Base-by-base conservation (phyloP, 2,329 filamentous ascomycete species). In the Grosmannia huntii region DNA sequence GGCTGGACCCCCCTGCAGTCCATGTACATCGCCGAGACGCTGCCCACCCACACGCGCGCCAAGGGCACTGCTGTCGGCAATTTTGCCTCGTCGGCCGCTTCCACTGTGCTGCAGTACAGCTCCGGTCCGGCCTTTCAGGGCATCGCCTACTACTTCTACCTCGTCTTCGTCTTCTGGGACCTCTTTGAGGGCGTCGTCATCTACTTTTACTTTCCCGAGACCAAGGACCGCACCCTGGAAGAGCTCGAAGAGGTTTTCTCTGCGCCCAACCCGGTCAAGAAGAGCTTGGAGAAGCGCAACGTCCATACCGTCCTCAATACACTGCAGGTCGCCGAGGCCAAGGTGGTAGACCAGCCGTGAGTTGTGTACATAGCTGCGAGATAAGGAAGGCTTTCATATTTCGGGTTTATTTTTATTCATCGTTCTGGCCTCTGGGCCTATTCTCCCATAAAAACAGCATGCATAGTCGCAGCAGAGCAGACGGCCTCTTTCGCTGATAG, bases 151-250 rank as follows among this genome's bases (percentile, higher is more conserved):
- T 71, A 73, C 61, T 74, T 75, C 44, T 75, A 75, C 61, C 66
- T 73, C 1, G 68, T 75, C 9, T 73, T 74, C 62, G 68, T 75
- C 0, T 69, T 70, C 54, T 75, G 73, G 72, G 70, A 75, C 56
- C 56, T 72, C 5, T 64, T 73, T 21, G 72, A 75, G 57, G 68
- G 65, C 10, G 66, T 62, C 0, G 63, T 75, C 2, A 73, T 75
- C 33, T 61, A 60, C 54, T 52, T 61, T 21, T 52, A 54, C 54
- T 61, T 84, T 46, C 70, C 94, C 87, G 76, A 62, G 59, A 62
- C 60, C n/a, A 57, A 57, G 27, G 60, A 59, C 55, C 59, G 57
- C 28, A 60, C 52, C 4, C 56, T 60, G 5, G 56, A 61, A 49
- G 60, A 62, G 28, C 49, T 61, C n/a, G 57, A 58, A 7, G 60